These are phyloP conservation scores for Linaria vulgaris DNA, from an alignment of 257 asterid genomes.

Conservation along the genomic window DNA sequence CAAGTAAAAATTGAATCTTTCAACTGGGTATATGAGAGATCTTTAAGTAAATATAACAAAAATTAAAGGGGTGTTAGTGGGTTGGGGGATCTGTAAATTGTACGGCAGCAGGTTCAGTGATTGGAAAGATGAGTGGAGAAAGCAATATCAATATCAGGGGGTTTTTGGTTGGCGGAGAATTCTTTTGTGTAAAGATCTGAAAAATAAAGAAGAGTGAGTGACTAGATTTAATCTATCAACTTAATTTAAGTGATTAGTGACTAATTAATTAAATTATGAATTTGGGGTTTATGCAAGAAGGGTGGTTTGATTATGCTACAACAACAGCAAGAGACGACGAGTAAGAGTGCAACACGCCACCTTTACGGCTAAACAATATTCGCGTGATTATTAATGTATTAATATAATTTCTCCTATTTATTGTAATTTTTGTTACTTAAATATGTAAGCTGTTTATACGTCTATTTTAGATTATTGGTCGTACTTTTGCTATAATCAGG, in stretches of 20 bases:
- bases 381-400: neutral
- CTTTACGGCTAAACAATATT: slow-evolving; percentile 2
- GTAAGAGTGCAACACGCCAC: slow-evolving; percentile 25
- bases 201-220: neutral
- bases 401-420: too few relatives aligned
- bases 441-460: too few relatives aligned
- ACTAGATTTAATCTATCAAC: too few relatives aligned
- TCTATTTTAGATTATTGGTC: too few relatives aligned
- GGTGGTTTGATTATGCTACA: slow-evolving; percentile 1
- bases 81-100: slow-evolving; percentile 30
- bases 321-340: neutral
- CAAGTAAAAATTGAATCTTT: slow-evolving; percentile 10
- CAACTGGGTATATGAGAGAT: slow-evolving; percentile 28
- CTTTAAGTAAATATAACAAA: slow-evolving; percentile 12
- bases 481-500: too few relatives aligned
- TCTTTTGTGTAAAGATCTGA: neutral
- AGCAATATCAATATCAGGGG: neutral
- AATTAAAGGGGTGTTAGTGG: slow-evolving; percentile 16
- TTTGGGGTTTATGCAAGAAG: slow-evolving; percentile 14
- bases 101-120: slow-evolving; percentile 27
- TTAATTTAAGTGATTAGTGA: neutral
- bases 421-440: too few relatives aligned
- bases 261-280: neutral
- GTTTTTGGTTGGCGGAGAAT: neutral
- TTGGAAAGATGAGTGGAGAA: slow-evolving; percentile 18